Conservation (phyloP, 2,329 filamentous ascomycete species). For the Gyromitra esculenta region DNA sequence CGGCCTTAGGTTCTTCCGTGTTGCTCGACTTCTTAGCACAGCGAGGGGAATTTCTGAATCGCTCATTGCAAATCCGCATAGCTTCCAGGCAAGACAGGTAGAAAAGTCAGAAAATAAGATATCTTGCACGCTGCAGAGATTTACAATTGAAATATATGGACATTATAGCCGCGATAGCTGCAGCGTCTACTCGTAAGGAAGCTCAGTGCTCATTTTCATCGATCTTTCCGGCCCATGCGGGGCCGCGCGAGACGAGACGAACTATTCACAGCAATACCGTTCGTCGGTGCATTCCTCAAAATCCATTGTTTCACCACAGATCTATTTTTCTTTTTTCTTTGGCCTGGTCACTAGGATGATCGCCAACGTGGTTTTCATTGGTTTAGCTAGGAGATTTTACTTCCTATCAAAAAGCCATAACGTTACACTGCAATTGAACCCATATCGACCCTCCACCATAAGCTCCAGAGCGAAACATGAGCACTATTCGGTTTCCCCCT, state of each 20-base stretch:
- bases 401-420: not conserved
- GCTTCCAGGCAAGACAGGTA: not conserved
- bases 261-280: not conserved
- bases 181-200: not conserved
- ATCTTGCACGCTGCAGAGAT: not conserved
- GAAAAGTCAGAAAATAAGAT: not conserved
- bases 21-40: not conserved
- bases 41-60: not conserved
- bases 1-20: conserved; percentile 35
- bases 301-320: not conserved
- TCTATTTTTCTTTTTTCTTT: not conserved
- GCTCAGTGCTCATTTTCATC: not conserved
- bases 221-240: not conserved
- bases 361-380: not conserved
- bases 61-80: not conserved
- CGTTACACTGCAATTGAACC: conserved; percentile 1
- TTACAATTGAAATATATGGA: not conserved
- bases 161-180: not conserved
- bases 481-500: conserved; percentile 1
- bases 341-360: not conserved
- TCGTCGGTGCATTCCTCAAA: not conserved
- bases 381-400: too few relatives aligned
- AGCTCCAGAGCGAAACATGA: not conserved
- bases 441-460: not conserved
- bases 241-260: not conserved